Evolutionary conservation across 352 stramenopile genomes (phyloP).

Genomic region (Pythium volutum): DNA sequence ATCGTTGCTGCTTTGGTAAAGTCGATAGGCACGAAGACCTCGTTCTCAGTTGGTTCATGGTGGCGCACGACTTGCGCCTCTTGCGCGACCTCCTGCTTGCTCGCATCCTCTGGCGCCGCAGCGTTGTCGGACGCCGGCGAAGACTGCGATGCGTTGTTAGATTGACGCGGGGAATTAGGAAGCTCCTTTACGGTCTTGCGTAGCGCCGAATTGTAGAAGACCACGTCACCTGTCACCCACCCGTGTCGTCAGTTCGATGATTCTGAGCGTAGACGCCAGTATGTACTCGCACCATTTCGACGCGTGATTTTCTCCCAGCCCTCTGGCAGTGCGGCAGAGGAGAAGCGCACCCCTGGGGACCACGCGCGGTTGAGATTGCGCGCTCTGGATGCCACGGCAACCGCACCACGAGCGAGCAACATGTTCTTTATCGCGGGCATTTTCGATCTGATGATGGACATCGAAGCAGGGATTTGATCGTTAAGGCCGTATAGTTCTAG

Average conservation of each 20-base stretch:
- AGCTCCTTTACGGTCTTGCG: slow-evolving; percentile 60
- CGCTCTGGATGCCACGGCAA: neutral
- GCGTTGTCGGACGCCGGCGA: slow-evolving; percentile 2
- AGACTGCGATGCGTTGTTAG: neutral
- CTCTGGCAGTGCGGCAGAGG: slow-evolving; percentile 40
- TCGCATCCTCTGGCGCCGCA: slow-evolving; percentile 1
- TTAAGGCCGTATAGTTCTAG: slow-evolving; percentile 3
- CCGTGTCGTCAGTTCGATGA: neutral
- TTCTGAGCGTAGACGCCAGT: neutral
- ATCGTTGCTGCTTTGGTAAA: slow-evolving; percentile 77
- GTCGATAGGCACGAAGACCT: slow-evolving; percentile 76
- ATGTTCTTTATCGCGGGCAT: neutral
- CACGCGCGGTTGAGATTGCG: neutral
- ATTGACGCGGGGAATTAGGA: slow-evolving; percentile 32
- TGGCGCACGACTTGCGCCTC: slow-evolving; percentile 22
- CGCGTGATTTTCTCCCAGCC: slow-evolving; percentile 63
- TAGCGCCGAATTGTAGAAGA: slow-evolving; percentile 63
- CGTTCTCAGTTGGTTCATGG: slow-evolving; percentile 41
- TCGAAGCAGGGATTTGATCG: neutral
- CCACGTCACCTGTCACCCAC: slow-evolving; percentile 37
- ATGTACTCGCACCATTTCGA: slow-evolving; percentile 39
- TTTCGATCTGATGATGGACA: slow-evolving; percentile 1
- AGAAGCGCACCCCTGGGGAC: neutral
- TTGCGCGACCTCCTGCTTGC: neutral
- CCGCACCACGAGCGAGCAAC: slow-evolving; percentile 3